Base-by-base conservation (phyloP, 1,139 yeast genomes). In the Nakaseomyces glabratus region DNA sequence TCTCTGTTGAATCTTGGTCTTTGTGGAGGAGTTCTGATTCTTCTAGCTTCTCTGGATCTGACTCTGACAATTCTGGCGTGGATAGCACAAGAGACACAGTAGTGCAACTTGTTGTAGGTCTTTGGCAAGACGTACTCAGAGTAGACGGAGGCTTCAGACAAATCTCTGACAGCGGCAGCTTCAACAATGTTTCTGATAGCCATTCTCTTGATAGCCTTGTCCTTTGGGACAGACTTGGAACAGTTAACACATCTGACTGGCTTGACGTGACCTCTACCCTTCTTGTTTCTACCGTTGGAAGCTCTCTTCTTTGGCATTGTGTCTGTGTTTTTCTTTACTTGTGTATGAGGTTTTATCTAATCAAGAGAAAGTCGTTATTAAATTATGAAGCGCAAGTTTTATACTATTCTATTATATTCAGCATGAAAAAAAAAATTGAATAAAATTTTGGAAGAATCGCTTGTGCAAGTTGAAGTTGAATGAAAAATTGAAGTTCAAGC, bases 291-390 rank as follows among this genome's bases (percentile, higher is more conserved):
- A 80, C 99, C 99, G 96, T 86, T 86, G 93, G 96, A 85, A 73
- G 97, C 86, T 86, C 99, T 90, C 97, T 90, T 90, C 86, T 90
- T 90, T 73, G 98, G 96, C 98, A 90, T 90, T n/a, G n/a, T n/a
- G n/a, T n/a, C n/a, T n/a, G n/a, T n/a, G n/a, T n/a, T n/a, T n/a
- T n/a, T n/a, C n/a, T n/a, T n/a, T n/a, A n/a, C n/a, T n/a, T n/a
- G n/a, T n/a, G n/a, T n/a, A n/a, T n/a, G n/a, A n/a, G n/a, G n/a
- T n/a, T n/a, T n/a, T n/a, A n/a, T n/a, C n/a, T n/a, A n/a, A n/a
- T n/a, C n/a, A n/a, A n/a, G n/a, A n/a, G n/a, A n/a, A n/a, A n/a
- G n/a, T n/a, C n/a, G n/a, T n/a, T n/a, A n/a, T n/a, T n/a, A n/a
- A n/a, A n/a, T n/a, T n/a, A n/a, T n/a, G n/a, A n/a, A n/a, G n/a